These are phyloP conservation scores for Trichoderma sp. DNA, from an alignment of 2,329 filamentous ascomycete genomes.

Conservation along the genomic window DNA sequence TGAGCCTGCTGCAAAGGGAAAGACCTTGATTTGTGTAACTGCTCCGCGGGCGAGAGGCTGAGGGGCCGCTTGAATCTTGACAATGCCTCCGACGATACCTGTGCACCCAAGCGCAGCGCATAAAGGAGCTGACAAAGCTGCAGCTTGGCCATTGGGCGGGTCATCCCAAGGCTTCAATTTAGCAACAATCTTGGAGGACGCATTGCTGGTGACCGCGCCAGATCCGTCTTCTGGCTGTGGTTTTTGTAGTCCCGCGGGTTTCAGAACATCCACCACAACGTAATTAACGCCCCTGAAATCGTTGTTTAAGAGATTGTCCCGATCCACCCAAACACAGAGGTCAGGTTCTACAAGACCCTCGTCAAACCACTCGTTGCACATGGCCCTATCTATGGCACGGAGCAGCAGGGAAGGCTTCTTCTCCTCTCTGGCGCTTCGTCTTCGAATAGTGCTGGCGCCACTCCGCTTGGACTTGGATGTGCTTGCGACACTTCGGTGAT, in stretches of 20 bases:
- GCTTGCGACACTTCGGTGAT: constrained; percentile 79
- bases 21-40: constrained; percentile 71
- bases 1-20: constrained; percentile 70
- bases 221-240: constrained; percentile 70
- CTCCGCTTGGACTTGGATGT: constrained; percentile 78
- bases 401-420: constrained; percentile 73
- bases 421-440: constrained; percentile 63
- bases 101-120: constrained; percentile 73
- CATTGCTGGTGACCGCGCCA: constrained; percentile 51
- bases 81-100: constrained; percentile 80
- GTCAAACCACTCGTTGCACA: constrained; percentile 78
- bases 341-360: constrained; percentile 60
- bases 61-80: constrained; percentile 84
- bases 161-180: constrained; percentile 80
- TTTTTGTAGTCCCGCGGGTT: constrained; percentile 75
- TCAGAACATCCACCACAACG: constrained; percentile 83
- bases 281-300: constrained; percentile 76
- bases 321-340: constrained; percentile 83
- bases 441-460: constrained; percentile 73
- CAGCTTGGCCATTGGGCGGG: constrained; percentile 78
- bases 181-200: constrained; percentile 69
- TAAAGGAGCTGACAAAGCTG: constrained; percentile 76
- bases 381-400: constrained; percentile 72
- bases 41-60: constrained; percentile 68
- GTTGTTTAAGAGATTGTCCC: constrained; percentile 72